Evolutionary conservation across 2,329 filamentous ascomycete genomes (phyloP).

Genomic region (Cryphonectria nitschkei): DNA sequence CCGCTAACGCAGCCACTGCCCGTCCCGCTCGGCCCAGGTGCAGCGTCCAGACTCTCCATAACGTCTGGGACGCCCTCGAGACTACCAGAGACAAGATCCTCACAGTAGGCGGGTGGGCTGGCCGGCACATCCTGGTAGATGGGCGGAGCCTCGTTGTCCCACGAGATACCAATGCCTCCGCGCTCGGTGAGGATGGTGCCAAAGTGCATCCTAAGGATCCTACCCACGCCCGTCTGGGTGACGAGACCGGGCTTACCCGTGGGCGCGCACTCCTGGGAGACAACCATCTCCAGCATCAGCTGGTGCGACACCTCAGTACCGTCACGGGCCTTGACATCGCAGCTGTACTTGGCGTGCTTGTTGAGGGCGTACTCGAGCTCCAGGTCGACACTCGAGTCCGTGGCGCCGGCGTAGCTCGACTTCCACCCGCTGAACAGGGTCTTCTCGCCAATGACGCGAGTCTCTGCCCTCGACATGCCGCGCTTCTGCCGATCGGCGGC

Average conservation of each 20-base stretch:
- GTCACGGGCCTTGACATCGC: slow-evolving; percentile 74
- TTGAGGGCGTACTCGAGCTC: slow-evolving; percentile 77
- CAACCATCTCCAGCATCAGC: slow-evolving; percentile 89
- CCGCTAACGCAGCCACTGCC: slow-evolving; percentile 18
- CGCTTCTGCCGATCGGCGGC: slow-evolving; percentile 53
- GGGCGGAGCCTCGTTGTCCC: slow-evolving; percentile 95
- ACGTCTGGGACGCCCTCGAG: slow-evolving; percentile 41
- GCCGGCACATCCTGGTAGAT: slow-evolving; percentile 92
- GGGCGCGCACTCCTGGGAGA: slow-evolving; percentile 85
- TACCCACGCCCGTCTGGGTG: slow-evolving; percentile 85
- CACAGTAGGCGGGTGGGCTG: slow-evolving; percentile 74
- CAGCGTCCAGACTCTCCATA: slow-evolving; percentile 43
- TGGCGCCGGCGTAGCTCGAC: slow-evolving; percentile 57
- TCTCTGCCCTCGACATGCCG: slow-evolving; percentile 73
- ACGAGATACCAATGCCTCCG: slow-evolving; percentile 85
- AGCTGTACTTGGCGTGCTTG: slow-evolving; percentile 65
- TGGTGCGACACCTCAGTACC: slow-evolving; percentile 82
- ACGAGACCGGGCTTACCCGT: slow-evolving; percentile 69
- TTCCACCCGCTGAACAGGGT: slow-evolving; percentile 92
- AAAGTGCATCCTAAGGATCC: slow-evolving; percentile 93
- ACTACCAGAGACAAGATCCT: slow-evolving; percentile 38
- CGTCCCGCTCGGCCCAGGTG: slow-evolving; percentile 12
- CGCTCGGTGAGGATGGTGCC: slow-evolving; percentile 80
- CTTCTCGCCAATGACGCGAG: slow-evolving; percentile 76
- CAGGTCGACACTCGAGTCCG: slow-evolving; percentile 70